Conservation (phyloP, 2,329 filamentous ascomycete species). For the Bipolaris sorokiniana region DNA sequence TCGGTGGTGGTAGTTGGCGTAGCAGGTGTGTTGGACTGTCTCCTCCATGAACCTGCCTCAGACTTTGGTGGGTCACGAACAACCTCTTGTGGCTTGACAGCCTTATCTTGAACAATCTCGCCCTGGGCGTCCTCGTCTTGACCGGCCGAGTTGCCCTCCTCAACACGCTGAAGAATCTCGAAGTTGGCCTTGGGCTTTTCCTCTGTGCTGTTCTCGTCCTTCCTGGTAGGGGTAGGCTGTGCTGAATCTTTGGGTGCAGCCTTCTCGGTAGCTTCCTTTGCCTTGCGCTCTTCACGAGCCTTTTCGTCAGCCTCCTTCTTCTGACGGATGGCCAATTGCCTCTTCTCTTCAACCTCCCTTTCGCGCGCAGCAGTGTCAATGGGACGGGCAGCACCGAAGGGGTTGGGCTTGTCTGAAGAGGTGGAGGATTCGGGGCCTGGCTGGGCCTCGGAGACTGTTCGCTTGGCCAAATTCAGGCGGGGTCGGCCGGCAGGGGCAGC, state of each 20-base stretch:
- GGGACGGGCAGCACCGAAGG: slow-evolving; percentile 90
- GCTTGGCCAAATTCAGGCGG: slow-evolving; percentile 85
- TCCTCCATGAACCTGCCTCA: slow-evolving; percentile 50
- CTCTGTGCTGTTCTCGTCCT: slow-evolving; percentile 45
- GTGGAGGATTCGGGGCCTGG: slow-evolving; percentile 50
- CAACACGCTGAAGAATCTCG: slow-evolving; percentile 61
- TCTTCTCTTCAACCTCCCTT: slow-evolving; percentile 88
- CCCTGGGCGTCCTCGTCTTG: slow-evolving; percentile 58
- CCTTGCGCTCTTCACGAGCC: slow-evolving; percentile 71
- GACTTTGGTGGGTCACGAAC: slow-evolving; percentile 53
- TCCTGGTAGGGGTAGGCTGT: slow-evolving; percentile 38
- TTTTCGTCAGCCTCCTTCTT: slow-evolving; percentile 90
- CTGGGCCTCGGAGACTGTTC: slow-evolving; percentile 81
- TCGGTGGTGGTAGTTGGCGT: slow-evolving; percentile 52
- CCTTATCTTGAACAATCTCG: slow-evolving; percentile 59
- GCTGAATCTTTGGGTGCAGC: slow-evolving; percentile 61
- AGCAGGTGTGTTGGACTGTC: slow-evolving; percentile 42
- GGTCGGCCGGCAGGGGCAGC: slow-evolving; percentile 71
- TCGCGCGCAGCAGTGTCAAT: slow-evolving; percentile 93
- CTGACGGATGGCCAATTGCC: slow-evolving; percentile 72
- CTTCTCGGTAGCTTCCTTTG: slow-evolving; percentile 62
- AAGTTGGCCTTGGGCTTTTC: slow-evolving; percentile 59
- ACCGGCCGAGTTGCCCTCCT: slow-evolving; percentile 45
- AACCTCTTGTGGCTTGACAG: slow-evolving; percentile 62
- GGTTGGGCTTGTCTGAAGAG: slow-evolving; percentile 77